Conservation (phyloP, 2,329 filamentous ascomycete genomes). For the Pleurostoma richardsiae region DNA sequence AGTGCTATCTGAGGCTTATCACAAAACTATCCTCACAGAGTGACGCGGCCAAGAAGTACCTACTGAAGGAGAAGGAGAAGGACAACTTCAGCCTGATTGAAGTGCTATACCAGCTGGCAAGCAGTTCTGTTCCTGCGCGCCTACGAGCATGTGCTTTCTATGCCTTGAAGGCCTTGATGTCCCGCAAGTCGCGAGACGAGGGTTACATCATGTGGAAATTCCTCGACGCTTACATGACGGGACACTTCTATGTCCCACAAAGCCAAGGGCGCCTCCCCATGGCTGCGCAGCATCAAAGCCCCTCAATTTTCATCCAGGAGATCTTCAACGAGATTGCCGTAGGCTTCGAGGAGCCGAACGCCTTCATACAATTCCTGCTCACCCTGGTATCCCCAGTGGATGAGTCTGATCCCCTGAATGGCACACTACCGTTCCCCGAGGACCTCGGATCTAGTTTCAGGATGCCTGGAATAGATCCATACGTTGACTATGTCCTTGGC, state of each 20-base stretch:
- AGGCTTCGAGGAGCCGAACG: conserved; percentile 79
- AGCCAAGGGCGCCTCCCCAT: conserved; percentile 6
- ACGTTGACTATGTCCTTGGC: conserved; percentile 86
- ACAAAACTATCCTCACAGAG: conserved; percentile 77
- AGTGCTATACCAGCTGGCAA: conserved; percentile 73
- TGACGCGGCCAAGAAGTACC: conserved; percentile 63
- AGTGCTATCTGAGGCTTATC: conserved; percentile 86
- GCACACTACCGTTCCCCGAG: conserved; percentile 82
- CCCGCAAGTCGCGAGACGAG: conserved; percentile 63
- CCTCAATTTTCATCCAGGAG: conserved; percentile 46
- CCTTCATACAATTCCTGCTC: conserved; percentile 75
- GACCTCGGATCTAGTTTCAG: conserved; percentile 72
- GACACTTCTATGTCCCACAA: conserved; percentile 37
- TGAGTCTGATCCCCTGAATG: conserved; percentile 58
- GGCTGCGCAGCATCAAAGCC: conserved; percentile 12
- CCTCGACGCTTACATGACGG: conserved; percentile 75
- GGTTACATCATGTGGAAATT: conserved; percentile 73
- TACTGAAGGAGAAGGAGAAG: conserved; percentile 58
- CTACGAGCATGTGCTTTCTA: conserved; percentile 81
- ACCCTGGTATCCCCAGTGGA: conserved; percentile 64
- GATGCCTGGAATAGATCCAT: conserved; percentile 79
- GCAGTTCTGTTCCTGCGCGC: conserved; percentile 68
- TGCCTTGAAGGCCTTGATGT: conserved; percentile 69
- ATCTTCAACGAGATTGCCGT: conserved; percentile 70
- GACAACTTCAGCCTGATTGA: conserved; percentile 61